These are phyloP conservation scores for Phytophthora sojae DNA, from an alignment of 352 stramenopile genomes.

Conservation along the genomic window DNA sequence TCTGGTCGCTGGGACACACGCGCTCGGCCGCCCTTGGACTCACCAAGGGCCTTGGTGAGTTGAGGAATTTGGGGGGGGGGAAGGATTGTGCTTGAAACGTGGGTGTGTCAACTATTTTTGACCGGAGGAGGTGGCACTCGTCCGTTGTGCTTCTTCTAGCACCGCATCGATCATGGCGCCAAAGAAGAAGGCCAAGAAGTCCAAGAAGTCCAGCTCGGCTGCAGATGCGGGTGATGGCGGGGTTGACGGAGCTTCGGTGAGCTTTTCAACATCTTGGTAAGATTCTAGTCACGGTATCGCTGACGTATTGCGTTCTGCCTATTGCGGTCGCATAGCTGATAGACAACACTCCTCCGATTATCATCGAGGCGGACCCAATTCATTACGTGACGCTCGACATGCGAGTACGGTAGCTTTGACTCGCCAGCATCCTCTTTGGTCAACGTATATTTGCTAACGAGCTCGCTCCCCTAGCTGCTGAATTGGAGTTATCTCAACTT, in stretches of 20 bases:
- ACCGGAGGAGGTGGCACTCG: background rate
- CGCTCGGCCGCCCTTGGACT: background rate
- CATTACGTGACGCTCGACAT: slow-evolving; percentile 69
- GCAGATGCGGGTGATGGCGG: slow-evolving; percentile 17
- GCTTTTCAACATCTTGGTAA: background rate
- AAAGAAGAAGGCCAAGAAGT: slow-evolving; percentile 58
- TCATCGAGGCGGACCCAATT: slow-evolving; percentile 43
- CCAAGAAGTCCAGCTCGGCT: slow-evolving; percentile 27
- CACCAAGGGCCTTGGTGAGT: no score
- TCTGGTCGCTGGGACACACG: slow-evolving; percentile 19
- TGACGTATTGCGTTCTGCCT: background rate
- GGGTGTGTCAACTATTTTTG: slow-evolving; percentile 22
- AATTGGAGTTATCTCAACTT: slow-evolving; percentile 78
- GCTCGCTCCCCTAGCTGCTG: slow-evolving; percentile 42
- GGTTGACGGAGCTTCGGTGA: slow-evolving; percentile 25
- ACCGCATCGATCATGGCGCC: slow-evolving; percentile 34
- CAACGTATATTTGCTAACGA: background rate
- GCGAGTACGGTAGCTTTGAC: slow-evolving; percentile 41
- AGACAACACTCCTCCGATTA: slow-evolving; percentile 46
- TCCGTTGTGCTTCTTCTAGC: slow-evolving; percentile 5
- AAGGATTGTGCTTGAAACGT: background rate
- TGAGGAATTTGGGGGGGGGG: background rate
- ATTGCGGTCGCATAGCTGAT: slow-evolving; percentile 24
- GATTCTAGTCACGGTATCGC: background rate
- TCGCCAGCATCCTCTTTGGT: background rate